phyloP scores from a whole-genome alignment of 2,329 filamentous ascomycete species.

The Monosporascus sp. region DNA sequence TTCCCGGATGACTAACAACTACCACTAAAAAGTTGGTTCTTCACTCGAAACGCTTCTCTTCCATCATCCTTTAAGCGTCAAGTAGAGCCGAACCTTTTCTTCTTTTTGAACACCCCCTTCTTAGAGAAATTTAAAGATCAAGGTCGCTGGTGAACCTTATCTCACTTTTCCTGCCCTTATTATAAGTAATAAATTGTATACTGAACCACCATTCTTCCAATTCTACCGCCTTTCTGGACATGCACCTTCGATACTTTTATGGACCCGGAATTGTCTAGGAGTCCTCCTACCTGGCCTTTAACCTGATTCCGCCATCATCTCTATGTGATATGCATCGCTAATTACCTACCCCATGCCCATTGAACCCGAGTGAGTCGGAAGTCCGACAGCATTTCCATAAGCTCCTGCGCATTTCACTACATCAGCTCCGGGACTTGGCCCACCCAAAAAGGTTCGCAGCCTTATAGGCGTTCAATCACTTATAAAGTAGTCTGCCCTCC shows the following conservation, averaged over 20 bases:
- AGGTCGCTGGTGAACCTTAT: no score
- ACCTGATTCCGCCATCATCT: background rate
- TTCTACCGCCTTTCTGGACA: background rate
- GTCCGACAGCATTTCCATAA: background rate
- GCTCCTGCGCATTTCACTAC: no score
- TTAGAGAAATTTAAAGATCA: no score
- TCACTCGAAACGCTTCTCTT: no score
- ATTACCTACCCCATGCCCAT: background rate
- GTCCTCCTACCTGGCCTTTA: background rate
- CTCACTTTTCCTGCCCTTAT: no score
- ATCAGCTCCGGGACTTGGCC: no score
- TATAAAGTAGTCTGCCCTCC: slow-evolving; percentile 4
- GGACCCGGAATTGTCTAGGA: background rate
- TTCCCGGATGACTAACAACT: no score
- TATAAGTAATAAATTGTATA: no score
- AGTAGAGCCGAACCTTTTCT: no score
- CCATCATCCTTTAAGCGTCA: no score
- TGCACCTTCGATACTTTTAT: background rate
- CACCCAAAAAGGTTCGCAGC: background rate
- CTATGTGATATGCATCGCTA: background rate
- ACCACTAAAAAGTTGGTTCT: no score
- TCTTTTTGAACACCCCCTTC: no score
- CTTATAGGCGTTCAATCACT: background rate
- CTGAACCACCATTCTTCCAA: background rate
- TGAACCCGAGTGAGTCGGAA: background rate